Evolutionary conservation across 2,329 filamentous ascomycete species (phyloP), one percentile per base, ranked within the genome.

Genomic region (Botrytis squamosa): DNA sequence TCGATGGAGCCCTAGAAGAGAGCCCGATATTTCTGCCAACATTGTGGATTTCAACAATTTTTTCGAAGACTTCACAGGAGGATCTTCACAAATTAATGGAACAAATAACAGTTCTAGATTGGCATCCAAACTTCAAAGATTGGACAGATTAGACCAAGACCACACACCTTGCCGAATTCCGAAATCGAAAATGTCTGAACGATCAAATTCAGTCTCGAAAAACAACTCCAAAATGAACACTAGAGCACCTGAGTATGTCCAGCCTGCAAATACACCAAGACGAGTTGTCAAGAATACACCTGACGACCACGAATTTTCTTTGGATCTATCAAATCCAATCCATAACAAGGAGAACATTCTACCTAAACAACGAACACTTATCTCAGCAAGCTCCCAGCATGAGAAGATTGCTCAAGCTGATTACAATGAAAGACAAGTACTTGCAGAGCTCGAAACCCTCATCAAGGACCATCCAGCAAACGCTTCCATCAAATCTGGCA

Each of bases 41-140:
- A 79, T 77, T 5, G 86, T 85, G 16, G 84, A 83, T 20, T 80
- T 86, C 57, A 83, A 83, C 64, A 81, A 81, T 70, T 83, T 83
- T 33, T 85, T 87, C 74, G 85, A 85, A 44, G 83, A 86, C 60
- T 86, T 87, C 75, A 84, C 85, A 7, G 80, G 83, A 73, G 81
- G 81, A 62, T 82, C 81, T 52, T 81, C 74, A 33, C 66, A 57
- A 68, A 57, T 57, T 33, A 68, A 68, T 57, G 66, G 66, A 68
- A 42, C 66, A 14, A 68, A 68, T 57, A 57, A 44, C 18, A 68
- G 36, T 68, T 42, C 66, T 42, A 68, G 55, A 57, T 68, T 68
- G 33, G 52, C 52, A 5, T 57, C 49, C 25, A 68, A 68, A 57
- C 36, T 68, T 86, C 65, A 62, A 65, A 74, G 29, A 29, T 52